Evolutionary conservation across 2,329 filamentous ascomycete genomes (phyloP).

Genomic region (Colletotrichum lentis): DNA sequence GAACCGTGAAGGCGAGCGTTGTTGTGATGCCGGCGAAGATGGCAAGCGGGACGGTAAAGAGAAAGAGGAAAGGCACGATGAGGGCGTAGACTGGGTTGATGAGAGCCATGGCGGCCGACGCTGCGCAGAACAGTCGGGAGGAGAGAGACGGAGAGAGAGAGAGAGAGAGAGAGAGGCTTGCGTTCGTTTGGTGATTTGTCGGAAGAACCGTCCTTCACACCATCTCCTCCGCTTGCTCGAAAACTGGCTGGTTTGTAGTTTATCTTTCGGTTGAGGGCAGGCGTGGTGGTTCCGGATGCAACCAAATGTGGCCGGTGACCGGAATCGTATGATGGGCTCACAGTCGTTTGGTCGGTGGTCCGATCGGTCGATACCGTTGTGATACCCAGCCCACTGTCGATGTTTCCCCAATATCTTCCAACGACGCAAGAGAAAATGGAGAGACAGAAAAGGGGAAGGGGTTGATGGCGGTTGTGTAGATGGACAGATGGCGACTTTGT

Average conservation of each 20-base stretch:
- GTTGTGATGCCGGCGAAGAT: slow-evolving; percentile 71
- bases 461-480: neutral
- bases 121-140: neutral
- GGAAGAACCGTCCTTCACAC: slow-evolving; percentile 11
- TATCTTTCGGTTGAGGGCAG: slow-evolving; percentile 11
- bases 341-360: slow-evolving; percentile 35
- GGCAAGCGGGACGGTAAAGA: slow-evolving; percentile 70
- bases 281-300: slow-evolving; percentile 16
- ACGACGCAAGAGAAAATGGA: neutral
- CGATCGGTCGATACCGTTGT: slow-evolving; percentile 34
- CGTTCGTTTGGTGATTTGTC: slow-evolving; percentile 15
- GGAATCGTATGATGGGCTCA: slow-evolving; percentile 34
- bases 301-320: slow-evolving; percentile 25
- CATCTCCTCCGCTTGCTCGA: slow-evolving; percentile 21
- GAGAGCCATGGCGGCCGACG: slow-evolving; percentile 55
- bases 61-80: slow-evolving; percentile 67
- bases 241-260: slow-evolving; percentile 10
- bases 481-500: slow-evolving; percentile 32
- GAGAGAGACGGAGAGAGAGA: neutral
- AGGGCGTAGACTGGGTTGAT: slow-evolving; percentile 64
- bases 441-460: neutral
- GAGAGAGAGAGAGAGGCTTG: neutral
- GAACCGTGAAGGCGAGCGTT: slow-evolving; percentile 66
- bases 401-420: slow-evolving; percentile 17
- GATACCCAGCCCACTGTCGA: slow-evolving; percentile 26